Conservation (phyloP, 257 asterid genomes). For the Fraxinus anomala region DNA sequence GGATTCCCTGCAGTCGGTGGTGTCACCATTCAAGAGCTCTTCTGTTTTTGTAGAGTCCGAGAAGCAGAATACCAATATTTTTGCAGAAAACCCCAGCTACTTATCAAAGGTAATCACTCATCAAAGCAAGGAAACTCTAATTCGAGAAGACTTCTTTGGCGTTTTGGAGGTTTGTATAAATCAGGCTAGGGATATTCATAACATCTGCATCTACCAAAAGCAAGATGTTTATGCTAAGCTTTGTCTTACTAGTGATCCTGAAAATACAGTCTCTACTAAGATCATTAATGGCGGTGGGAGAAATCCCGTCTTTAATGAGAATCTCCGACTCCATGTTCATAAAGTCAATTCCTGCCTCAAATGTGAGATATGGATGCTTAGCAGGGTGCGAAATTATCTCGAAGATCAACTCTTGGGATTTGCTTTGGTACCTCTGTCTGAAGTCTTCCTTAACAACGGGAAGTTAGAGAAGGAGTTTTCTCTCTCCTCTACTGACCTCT, state of each 20-base stretch:
- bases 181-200: slow-evolving; percentile 89
- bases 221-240: slow-evolving; percentile 94
- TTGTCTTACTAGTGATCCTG: slow-evolving; percentile 83
- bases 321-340: slow-evolving; percentile 54
- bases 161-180: slow-evolving; percentile 77
- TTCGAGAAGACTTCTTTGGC: slow-evolving; percentile 48
- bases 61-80: slow-evolving; percentile 47
- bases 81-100: slow-evolving; percentile 35
- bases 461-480: slow-evolving; percentile 88
- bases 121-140: slow-evolving; percentile 40
- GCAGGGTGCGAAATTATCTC: slow-evolving; percentile 87
- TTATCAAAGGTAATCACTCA: slow-evolving; percentile 35
- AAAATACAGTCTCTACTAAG: slow-evolving; percentile 69
- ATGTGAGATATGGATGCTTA: slow-evolving; percentile 96
- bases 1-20: slow-evolving; percentile 95
- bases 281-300: slow-evolving; percentile 90
- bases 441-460: slow-evolving; percentile 58
- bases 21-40: slow-evolving; percentile 76
- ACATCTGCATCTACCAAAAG: slow-evolving; percentile 93
- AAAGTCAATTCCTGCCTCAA: slow-evolving; percentile 72
- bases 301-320: slow-evolving; percentile 83
- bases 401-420: slow-evolving; percentile 94
- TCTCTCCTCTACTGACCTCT: slow-evolving; percentile 88
- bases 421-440: slow-evolving; percentile 83
- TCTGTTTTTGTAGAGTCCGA: slow-evolving; percentile 51